Evolutionary conservation across 2,329 filamentous ascomycete genomes (phyloP).

Genomic region (Tolypocladium capitatum): DNA sequence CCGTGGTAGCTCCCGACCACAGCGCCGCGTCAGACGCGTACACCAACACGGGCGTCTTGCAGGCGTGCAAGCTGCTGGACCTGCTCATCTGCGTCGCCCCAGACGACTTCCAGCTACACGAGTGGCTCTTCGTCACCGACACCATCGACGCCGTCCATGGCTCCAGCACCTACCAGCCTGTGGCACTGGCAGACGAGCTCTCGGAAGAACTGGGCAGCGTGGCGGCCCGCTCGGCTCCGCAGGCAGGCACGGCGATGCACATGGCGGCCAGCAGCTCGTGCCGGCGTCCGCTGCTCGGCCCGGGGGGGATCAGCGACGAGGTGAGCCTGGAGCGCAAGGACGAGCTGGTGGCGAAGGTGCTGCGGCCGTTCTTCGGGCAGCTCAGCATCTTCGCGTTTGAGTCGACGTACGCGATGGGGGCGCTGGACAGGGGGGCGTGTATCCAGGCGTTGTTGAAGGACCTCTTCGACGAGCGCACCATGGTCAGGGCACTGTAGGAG

Average conservation of each 20-base stretch:
- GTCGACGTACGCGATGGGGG: slow-evolving; percentile 74
- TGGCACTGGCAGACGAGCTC: slow-evolving; percentile 73
- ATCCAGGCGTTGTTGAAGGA: slow-evolving; percentile 53
- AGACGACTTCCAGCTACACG: slow-evolving; percentile 94
- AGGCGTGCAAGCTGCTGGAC: slow-evolving; percentile 90
- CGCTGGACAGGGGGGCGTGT: slow-evolving; percentile 52
- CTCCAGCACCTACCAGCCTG: slow-evolving; percentile 51
- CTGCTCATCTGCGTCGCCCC: slow-evolving; percentile 73
- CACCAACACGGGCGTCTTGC: slow-evolving; percentile 63
- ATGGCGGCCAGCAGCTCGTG: slow-evolving; percentile 21
- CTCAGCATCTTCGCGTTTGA: slow-evolving; percentile 91
- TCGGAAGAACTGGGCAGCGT: slow-evolving; percentile 56
- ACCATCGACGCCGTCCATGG: slow-evolving; percentile 93
- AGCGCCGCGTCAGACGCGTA: slow-evolving; percentile 56
- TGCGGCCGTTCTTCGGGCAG: slow-evolving; percentile 81
- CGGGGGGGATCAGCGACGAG: slow-evolving; percentile 41
- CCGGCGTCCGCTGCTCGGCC: slow-evolving; percentile 36
- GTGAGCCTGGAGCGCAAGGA: slow-evolving; percentile 46
- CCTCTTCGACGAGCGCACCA: slow-evolving; percentile 65
- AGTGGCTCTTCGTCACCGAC: slow-evolving; percentile 96
- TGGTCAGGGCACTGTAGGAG: slow-evolving; percentile 43
- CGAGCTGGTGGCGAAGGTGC: slow-evolving; percentile 60
- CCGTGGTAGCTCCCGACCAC: slow-evolving; percentile 55
- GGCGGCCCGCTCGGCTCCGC: slow-evolving; percentile 16
- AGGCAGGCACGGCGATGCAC: slow-evolving; percentile 24